Conservation (phyloP, 257 asterid species). For the Paulownia fortunei region DNA sequence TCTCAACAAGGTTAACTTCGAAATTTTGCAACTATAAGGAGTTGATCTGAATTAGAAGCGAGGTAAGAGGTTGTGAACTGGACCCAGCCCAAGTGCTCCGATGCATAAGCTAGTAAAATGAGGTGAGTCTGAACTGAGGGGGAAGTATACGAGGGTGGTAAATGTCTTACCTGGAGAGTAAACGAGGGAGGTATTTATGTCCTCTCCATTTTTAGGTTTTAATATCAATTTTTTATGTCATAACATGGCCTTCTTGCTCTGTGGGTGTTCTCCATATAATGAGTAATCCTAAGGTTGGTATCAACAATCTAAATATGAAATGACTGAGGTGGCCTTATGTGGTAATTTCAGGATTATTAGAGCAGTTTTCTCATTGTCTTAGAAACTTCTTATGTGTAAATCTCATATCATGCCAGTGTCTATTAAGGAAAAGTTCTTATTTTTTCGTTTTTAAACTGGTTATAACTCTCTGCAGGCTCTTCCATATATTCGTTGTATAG, state of each 20-base stretch:
- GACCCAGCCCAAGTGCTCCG: no score
- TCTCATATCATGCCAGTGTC: not conserved
- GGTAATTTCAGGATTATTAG: not conserved
- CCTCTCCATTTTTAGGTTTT: not conserved
- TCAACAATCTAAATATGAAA: not conserved
- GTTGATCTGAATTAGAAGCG: not conserved
- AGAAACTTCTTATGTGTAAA: not conserved
- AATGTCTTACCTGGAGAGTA: not conserved
- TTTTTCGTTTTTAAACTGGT: conserved; percentile 20
- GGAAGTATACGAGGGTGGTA: no score
- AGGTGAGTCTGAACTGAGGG: not conserved
- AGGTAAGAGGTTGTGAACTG: no score
- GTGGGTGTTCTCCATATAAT: not conserved
- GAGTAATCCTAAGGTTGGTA: not conserved
- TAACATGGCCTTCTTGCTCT: no score
- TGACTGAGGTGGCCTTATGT: not conserved
- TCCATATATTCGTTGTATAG: conserved; percentile 89
- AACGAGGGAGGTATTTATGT: not conserved
- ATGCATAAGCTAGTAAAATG: no score
- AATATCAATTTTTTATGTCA: not conserved
- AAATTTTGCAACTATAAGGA: not conserved
- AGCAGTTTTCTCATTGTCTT: not conserved
- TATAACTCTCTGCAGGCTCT: conserved; percentile 67
- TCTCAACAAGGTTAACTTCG: not conserved
- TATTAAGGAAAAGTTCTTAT: not conserved